Percentiles rank a stretch among this genome's conserved stretches.
Evolutionary conservation across 1,139 yeast genomes (phyloP).

Genomic region (Blastobotrys petasosporus): DNA sequence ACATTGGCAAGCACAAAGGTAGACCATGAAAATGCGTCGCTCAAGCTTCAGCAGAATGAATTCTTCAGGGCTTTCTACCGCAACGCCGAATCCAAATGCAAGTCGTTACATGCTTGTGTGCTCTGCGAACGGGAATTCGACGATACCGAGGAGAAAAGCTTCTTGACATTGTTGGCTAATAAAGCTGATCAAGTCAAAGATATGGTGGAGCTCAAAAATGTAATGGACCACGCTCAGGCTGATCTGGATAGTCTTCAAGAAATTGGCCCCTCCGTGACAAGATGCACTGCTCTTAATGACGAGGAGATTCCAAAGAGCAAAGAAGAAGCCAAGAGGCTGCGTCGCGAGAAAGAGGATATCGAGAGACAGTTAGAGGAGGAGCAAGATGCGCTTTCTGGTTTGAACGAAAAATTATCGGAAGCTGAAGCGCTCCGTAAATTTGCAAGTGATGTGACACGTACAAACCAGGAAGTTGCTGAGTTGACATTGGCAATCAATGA

Average conservation of each 20-base stretch:
- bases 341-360: constrained; percentile 11
- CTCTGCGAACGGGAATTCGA: constrained; percentile 10
- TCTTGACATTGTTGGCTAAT: constrained; percentile 24
- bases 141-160: constrained; percentile 15
- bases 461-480: constrained; percentile 20
- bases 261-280: constrained; percentile 3
- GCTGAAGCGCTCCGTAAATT: constrained; percentile 36
- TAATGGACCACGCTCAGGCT: constrained; percentile 20
- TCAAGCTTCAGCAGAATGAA: too few species aligned
- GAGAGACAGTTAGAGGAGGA: constrained; percentile 9
- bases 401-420: constrained; percentile 19
- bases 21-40: background rate
- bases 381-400: constrained; percentile 15
- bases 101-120: constrained; percentile 2
- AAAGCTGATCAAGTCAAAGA: constrained; percentile 14
- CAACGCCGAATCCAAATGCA: background rate
- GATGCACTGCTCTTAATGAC: background rate
- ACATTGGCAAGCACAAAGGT: background rate
- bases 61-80: too few species aligned
- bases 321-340: constrained; percentile 4
- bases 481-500: constrained; percentile 20
- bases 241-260: constrained; percentile 25
- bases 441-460: constrained; percentile 27
- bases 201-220: constrained; percentile 8
- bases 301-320: constrained; percentile 2